Base-by-base conservation (phyloP, 2,329 filamentous ascomycete species). In the Dactylellina drechsleri region DNA sequence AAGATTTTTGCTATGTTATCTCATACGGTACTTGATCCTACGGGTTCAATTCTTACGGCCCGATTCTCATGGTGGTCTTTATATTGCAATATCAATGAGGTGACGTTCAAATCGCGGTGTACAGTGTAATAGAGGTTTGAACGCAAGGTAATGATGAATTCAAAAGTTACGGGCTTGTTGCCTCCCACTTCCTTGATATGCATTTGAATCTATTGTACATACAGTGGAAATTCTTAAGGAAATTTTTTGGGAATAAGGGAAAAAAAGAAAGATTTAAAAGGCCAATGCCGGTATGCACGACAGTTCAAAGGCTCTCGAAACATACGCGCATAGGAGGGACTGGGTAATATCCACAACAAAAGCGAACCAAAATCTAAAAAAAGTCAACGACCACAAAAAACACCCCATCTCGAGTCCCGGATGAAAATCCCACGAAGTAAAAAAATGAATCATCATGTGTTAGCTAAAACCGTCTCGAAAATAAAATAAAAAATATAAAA, bases 121-220 rank as follows among this genome's bases (percentile, higher is more conserved):
- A 56, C 31, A 61, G 60, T 8, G 18, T 7, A 20, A 18, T 12
- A 18, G 53, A 41, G 28, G n/a, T n/a, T n/a, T 20, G 10, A 10
- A n/a, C 28, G n/a, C 13, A 10, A 31, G 15, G 36, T n/a, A 58
- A 15, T 8, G 31, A 40, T 6, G 16, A 54, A 36, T 16, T 36
- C 28, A 40, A 26, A 26, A 10, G 5, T 15, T 13, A 23, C 16
- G 54, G 40, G 54, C 1, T 4, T 4, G 41, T 60, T 36, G 28
- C 41, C 12, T 28, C 20, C 23, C 41, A 49, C 20, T 16, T 45
- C 41, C 50, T 43, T 43, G 47, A 49, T 47, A 45, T 68, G 58
- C 41, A 53, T 41, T 65, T 36, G 53, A 36, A 64, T 65, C 66
- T 71, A 65, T 62, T 64, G 49, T 59, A 65, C 45, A 71, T 40